Conservation (phyloP, 1,139 yeast species). For the Taphrina betulina region DNA sequence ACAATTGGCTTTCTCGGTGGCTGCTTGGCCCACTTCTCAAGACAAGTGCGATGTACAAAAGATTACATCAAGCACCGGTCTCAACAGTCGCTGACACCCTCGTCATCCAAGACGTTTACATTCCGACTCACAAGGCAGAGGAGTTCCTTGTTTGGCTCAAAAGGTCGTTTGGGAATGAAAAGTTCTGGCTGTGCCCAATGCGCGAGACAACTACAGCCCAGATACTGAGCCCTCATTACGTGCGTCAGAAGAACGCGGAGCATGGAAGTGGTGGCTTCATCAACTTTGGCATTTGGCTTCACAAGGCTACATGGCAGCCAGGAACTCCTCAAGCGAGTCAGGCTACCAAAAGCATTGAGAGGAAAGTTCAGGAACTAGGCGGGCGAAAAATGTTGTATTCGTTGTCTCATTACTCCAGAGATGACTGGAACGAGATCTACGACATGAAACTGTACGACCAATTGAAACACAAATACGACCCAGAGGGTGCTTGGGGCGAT, state of each 20-base stretch:
- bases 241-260: no score
- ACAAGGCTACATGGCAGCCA: conserved; percentile 12
- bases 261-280: conserved; percentile 1
- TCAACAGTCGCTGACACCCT: conserved; percentile 3
- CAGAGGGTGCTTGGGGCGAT: conserved; percentile 14
- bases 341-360: conserved; percentile 4
- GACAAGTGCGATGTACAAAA: conserved; percentile 13
- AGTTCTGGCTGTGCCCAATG: conserved; percentile 26
- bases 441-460: conserved; percentile 1
- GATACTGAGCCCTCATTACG: conserved; percentile 9
- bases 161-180: not conserved
- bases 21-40: conserved; percentile 10
- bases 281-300: conserved; percentile 20
- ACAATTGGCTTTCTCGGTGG: conserved; percentile 13
- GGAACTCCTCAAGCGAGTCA: not conserved
- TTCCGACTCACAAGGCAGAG: not conserved
- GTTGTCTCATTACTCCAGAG: conserved; percentile 1
- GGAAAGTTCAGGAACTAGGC: conserved; percentile 7
- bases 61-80: conserved; percentile 18
- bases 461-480: conserved; percentile 12
- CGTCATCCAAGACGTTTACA: conserved; percentile 19
- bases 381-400: conserved; percentile 23
- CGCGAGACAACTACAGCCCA: not conserved
- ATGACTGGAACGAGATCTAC: conserved; percentile 17
- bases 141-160: conserved; percentile 6